A percentile compares a stretch with the other conserved stretches of the same genome.
Conservation (phyloP, 2,329 filamentous ascomycete genomes). For the Penicillium fuscoglaucum region DNA sequence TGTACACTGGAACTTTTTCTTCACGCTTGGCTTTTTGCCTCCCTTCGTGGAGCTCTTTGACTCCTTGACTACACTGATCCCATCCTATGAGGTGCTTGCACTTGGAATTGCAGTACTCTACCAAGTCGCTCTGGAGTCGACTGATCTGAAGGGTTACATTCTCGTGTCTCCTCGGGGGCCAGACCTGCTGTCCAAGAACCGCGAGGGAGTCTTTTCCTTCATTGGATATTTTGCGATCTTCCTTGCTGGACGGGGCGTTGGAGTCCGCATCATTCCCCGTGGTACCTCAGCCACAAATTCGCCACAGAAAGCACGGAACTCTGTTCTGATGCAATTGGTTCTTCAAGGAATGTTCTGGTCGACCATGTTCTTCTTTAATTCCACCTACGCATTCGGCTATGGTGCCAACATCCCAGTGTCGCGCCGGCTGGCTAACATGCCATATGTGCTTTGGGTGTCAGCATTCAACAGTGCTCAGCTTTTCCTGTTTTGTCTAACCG, state of each 20-base stretch:
- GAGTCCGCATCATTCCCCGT: conserved; percentile 74
- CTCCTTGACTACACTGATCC: conserved; percentile 66
- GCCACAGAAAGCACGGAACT: conserved; percentile 49
- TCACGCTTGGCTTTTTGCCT: conserved; percentile 84
- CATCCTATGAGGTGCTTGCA: conserved; percentile 74
- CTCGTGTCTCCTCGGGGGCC: conserved; percentile 73
- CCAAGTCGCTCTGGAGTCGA: conserved; percentile 73
- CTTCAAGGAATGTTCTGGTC: conserved; percentile 69
- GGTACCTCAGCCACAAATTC: conserved; percentile 49
- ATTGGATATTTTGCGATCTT: conserved; percentile 93
- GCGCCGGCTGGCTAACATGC: conserved; percentile 84
- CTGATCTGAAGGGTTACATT: conserved; percentile 77
- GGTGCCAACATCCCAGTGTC: conserved; percentile 69
- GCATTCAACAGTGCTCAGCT: conserved; percentile 88
- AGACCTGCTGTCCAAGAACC: conserved; percentile 81
- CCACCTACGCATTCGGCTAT: conserved; percentile 68
- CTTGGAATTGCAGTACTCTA: conserved; percentile 69
- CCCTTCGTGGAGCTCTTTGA: conserved; percentile 86
- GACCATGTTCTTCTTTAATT: conserved; percentile 67
- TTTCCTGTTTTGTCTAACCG: conserved; percentile 72
- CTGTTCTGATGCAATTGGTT: conserved; percentile 64
- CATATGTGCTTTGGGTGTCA: conserved; percentile 90
- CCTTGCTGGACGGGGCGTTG: conserved; percentile 80
- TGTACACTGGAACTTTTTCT: conserved; percentile 99
- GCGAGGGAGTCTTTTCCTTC: conserved; percentile 95